Evolutionary conservation across 768 basidiomycete species (phyloP), one percentile per base, ranked within the genome.

Genomic region (Suillus placidus): DNA sequence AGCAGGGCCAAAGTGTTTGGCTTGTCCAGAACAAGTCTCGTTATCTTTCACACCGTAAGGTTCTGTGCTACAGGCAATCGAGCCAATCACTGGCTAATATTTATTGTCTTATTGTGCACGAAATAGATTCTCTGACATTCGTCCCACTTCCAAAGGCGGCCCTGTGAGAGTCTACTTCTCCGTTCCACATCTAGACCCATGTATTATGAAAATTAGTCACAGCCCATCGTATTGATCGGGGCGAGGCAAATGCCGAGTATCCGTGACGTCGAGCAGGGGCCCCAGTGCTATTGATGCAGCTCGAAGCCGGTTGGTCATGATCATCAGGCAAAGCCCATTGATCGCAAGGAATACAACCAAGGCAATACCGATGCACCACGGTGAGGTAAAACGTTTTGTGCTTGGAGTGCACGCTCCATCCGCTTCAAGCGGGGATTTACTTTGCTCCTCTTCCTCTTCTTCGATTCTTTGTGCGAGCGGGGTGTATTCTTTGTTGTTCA

Each of bases 211-310:
- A 42, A 18, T 54, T 40, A 18, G 62, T 75, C 58, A 75, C 55
- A 77, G 68, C 52, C 74, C 74, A 58, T 77, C 72, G 56, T 76
- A 77, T 12, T 66, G 74, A 60, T 77, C 71, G 20, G 74, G 76
- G 26, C 72, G 72, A 60, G 74, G 72, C 23, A 76, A 68, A 55
- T 70, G 54, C n/a, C 74, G 69, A 14, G 76, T 73, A 43, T 76
- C 74, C 1, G 67, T 54, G 52, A 67, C 69, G 42, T 55, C 49
- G 32, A 74, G 60, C 38, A 71, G 47, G 30, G 72, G 68, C 42
- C 57, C 67, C 55, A 74, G 49, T 26, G 54, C 62, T 35, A n/a
- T 58, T 55, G 74, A 71, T 45, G 61, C 68, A 20, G 68, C 58
- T 20, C 52, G 67, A 9, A 74, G 65, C 4, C 71, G 70, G 10